phyloP scores from a whole-genome alignment of 495 filamentous ascomycete genomes.

The Penicillium steckii region DNA sequence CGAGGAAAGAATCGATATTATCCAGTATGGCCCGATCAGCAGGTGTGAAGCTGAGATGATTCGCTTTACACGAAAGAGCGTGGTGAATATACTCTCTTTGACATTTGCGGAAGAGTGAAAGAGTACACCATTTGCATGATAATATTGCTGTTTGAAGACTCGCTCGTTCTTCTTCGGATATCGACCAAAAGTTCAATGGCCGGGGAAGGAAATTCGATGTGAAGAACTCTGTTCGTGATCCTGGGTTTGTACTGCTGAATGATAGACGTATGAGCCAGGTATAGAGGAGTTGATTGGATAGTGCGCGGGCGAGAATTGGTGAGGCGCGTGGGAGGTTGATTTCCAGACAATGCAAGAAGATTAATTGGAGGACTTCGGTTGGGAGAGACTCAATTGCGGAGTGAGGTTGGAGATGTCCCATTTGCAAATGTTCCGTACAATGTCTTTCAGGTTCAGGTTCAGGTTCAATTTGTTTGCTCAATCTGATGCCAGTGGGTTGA shows the following conservation, averaged over 20 bases:
- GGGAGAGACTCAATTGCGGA: constrained; percentile 43
- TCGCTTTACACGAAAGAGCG: constrained; percentile 27
- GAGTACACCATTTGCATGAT: constrained; percentile 45
- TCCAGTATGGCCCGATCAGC: constrained; percentile 19
- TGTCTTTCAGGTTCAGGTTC: not conserved
- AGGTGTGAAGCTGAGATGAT: constrained; percentile 19
- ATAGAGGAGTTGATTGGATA: constrained; percentile 38
- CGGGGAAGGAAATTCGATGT: constrained; percentile 38
- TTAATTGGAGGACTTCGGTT: constrained; percentile 50
- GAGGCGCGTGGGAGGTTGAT: constrained; percentile 51
- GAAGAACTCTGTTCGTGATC: constrained; percentile 31
- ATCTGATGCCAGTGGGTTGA: too few relatives aligned
- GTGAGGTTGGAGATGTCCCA: constrained; percentile 1
- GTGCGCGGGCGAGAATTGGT: constrained; percentile 25
- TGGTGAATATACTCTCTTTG: constrained; percentile 40
- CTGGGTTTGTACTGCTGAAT: constrained; percentile 37
- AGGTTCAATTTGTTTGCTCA: too few relatives aligned
- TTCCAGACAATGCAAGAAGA: constrained; percentile 52
- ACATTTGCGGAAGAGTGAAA: constrained; percentile 39
- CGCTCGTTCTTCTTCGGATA: constrained; percentile 22
- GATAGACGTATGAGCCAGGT: constrained; percentile 45
- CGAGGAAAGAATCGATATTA: constrained; percentile 21
- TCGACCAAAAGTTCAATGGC: constrained; percentile 31
- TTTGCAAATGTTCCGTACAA: constrained; percentile 6
- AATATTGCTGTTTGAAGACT: constrained; percentile 36